These are phyloP conservation scores for Ilyonectria robusta DNA, from an alignment of 2,329 filamentous ascomycete species.

Conservation along the genomic window DNA sequence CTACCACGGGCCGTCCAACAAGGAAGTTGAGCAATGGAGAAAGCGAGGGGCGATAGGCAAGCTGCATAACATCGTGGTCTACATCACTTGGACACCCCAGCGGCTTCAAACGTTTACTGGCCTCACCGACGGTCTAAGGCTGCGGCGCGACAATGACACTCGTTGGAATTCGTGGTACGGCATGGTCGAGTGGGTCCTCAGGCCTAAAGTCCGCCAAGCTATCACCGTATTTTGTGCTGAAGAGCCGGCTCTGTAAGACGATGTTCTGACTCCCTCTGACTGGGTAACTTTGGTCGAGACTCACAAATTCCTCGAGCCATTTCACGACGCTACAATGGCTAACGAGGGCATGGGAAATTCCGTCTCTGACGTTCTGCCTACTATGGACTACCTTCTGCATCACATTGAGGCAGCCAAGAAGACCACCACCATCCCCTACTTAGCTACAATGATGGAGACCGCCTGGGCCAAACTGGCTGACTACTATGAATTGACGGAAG, in stretches of 20 bases:
- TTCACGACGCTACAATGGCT: neutral
- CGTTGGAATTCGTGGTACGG: conserved; percentile 1
- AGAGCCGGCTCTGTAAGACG: neutral
- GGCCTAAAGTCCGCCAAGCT: neutral
- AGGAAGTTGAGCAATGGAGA: conserved; percentile 2
- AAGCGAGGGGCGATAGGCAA: conserved; percentile 3
- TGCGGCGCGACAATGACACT: neutral
- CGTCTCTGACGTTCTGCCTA: conserved; percentile 1
- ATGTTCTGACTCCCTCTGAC: conserved; percentile 3
- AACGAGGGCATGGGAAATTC: neutral
- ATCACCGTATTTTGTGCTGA: neutral
- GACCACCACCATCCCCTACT: neutral
- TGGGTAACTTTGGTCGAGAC: neutral
- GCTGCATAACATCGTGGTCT: neutral
- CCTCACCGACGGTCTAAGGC: neutral
- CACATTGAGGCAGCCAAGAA: neutral
- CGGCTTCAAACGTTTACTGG: neutral
- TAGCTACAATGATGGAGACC: neutral
- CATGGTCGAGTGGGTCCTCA: neutral
- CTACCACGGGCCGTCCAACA: neutral
- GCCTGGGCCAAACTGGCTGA: neutral
- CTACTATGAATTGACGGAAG: neutral
- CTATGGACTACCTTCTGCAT: neutral
- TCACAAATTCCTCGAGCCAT: conserved; percentile 3
- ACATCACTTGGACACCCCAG: conserved; percentile 1